These are phyloP conservation scores for Penstemon barbatus DNA, from an alignment of 257 asterid species.

Conservation along the genomic window DNA sequence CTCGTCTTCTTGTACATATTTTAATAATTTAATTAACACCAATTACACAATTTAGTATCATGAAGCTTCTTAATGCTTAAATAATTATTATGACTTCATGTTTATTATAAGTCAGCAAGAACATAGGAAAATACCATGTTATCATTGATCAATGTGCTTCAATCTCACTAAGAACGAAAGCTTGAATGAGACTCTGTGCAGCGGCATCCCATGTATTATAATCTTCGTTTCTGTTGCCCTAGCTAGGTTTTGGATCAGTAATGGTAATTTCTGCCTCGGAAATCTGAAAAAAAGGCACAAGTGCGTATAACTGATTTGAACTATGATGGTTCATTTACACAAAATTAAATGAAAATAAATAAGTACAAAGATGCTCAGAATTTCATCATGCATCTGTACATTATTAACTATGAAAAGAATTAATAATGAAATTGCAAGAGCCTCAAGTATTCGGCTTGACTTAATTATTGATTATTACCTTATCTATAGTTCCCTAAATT, in stretches of 20 bases:
- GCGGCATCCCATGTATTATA: slow-evolving; percentile 95
- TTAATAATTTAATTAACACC: slow-evolving; percentile 21
- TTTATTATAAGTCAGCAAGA: too few species aligned
- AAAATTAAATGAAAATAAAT: background rate
- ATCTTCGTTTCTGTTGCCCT: slow-evolving; percentile 68
- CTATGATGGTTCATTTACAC: background rate
- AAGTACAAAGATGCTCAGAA: background rate
- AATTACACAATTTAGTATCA: slow-evolving; percentile 48
- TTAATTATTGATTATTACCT: background rate
- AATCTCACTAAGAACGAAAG: slow-evolving; percentile 78
- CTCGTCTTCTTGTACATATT: slow-evolving; percentile 33
- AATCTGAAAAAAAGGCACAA: slow-evolving; percentile 46
- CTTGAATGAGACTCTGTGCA: slow-evolving; percentile 96
- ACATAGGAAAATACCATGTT: slow-evolving; percentile 28
- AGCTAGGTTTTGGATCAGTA: slow-evolving; percentile 75
- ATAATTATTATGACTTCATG: background rate
- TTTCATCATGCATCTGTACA: slow-evolving; percentile 8
- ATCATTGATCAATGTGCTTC: slow-evolving; percentile 45
- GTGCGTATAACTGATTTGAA: background rate
- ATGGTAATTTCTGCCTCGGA: slow-evolving; percentile 84
- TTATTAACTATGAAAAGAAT: background rate
- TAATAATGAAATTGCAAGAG: background rate
- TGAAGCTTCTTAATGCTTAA: slow-evolving; percentile 53
- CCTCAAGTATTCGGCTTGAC: background rate
- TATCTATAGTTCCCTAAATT: background rate